These are phyloP conservation scores for Thamnidium elegans DNA, from an alignment of 192 early-diverging fungal species.

Conservation along the genomic window DNA sequence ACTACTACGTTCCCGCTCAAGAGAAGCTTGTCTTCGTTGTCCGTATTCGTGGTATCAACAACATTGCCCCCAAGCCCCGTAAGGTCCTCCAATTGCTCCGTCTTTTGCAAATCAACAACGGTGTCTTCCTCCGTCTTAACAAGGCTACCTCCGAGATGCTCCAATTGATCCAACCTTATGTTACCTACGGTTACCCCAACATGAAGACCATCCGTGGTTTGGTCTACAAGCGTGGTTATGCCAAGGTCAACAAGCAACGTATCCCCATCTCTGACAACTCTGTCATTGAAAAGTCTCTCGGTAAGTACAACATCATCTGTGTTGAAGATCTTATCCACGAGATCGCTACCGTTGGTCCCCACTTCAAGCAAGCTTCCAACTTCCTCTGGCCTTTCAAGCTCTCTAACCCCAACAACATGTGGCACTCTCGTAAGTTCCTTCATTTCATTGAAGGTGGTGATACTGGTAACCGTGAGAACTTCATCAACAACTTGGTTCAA, in stretches of 20 bases:
- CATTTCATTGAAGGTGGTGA: slow-evolving; percentile 99
- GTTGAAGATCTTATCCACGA: slow-evolving; percentile 98
- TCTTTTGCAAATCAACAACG: slow-evolving; percentile 99
- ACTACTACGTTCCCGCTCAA: slow-evolving; percentile 94
- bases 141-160: slow-evolving; percentile 98
- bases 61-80: slow-evolving; percentile 98
- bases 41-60: slow-evolving; percentile 99
- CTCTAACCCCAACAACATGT: slow-evolving; percentile 97
- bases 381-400: slow-evolving; percentile 99
- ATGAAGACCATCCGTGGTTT: slow-evolving; percentile 97
- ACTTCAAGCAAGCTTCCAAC: slow-evolving; percentile 92
- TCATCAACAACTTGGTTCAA: slow-evolving; percentile 94
- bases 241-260: slow-evolving; percentile 97
- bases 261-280: slow-evolving; percentile 95
- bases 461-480: slow-evolving; percentile 92
- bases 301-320: slow-evolving; percentile 95
- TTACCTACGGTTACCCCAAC: slow-evolving; percentile 94
- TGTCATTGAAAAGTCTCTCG: slow-evolving; percentile 89
- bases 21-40: slow-evolving; percentile 97
- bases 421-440: slow-evolving; percentile 84
- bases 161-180: slow-evolving; percentile 93
- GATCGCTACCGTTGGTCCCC: slow-evolving; percentile 95
- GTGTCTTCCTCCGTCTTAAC: slow-evolving; percentile 92
- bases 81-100: slow-evolving; percentile 99
- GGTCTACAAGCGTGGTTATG: slow-evolving; percentile 99